Evolutionary conservation across 169 alveolate genomes (phyloP), one percentile per base, ranked within the genome.

Genomic region (Plasmodium vivax): DNA sequence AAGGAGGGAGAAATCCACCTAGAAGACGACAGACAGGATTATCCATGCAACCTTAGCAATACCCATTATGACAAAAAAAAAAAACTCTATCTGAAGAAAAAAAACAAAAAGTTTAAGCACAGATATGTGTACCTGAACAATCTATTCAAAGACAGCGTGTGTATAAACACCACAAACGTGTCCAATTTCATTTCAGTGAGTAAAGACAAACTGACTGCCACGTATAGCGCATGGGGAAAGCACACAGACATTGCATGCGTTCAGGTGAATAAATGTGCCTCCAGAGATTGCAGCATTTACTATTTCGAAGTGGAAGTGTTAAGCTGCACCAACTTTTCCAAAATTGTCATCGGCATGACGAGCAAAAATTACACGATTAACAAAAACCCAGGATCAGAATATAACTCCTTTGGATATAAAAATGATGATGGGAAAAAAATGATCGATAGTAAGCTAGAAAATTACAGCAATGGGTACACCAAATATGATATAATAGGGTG

Each of bases 401-500:
- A 71, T 77, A 83, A 96, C 45, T 96, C 98, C n/a, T 83, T 96
- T 36, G 98, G 98, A 9, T 97, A 97, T 83, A 94, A 91, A 16
- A 94, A 96, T 16, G 98, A 97, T 91, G 97, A 96, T 79, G 98
- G 98, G 23, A 68, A 94, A 51, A 83, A 92, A 84, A 75, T 96
- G 77, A 72, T 82, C 71, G 88, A 79, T 79, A 96, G 97, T 3
- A 79, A 93, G 47, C 62, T 85, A 14, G 98, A 96, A 72, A 51
- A 82, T 56, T 97, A 94, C 68, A 95, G 98, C 54, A 85, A 96
- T 32, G 83, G 97, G 41, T 97, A 96, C 81, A 95, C 96, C 19
- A 73, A 85, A 68, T 93, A 96, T 87, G 98, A 97, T 75, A 96
- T 96, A n/a, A 83, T 97, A 14, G 98, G 98, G 7, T 96, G 98